Conservation (phyloP, 371 early-diverging fungal species). For the Rhizomucor pusillus region DNA sequence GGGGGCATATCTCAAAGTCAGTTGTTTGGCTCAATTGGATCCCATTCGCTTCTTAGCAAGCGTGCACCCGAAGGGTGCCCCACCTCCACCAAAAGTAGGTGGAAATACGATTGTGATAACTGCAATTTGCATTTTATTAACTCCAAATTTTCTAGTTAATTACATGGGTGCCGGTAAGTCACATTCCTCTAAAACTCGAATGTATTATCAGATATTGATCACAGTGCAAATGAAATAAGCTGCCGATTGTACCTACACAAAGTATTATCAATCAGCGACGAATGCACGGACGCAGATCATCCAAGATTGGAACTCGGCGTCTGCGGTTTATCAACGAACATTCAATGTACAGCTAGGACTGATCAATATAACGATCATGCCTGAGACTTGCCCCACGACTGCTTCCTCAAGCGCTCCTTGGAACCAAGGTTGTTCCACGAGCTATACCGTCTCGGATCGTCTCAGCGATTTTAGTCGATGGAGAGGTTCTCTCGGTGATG, state of each 20-base stretch:
- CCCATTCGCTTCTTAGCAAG: constrained; percentile 17
- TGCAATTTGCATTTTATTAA: background rate
- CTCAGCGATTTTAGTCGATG: constrained; percentile 88
- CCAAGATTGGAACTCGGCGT: constrained; percentile 75
- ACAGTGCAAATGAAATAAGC: constrained; percentile 26
- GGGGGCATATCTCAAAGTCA: background rate
- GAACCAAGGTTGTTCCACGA: constrained; percentile 77
- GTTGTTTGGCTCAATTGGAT: background rate
- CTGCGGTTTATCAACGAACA: constrained; percentile 79
- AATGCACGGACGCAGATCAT: constrained; percentile 72
- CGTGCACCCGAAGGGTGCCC: constrained; percentile 42
- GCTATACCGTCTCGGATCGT: constrained; percentile 73
- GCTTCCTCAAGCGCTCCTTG: constrained; percentile 46
- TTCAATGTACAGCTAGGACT: constrained; percentile 90
- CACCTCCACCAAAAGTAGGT: constrained; percentile 38
- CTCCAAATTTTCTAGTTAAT: constrained; percentile 10
- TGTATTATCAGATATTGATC: constrained; percentile 2
- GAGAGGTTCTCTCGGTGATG: constrained; percentile 68
- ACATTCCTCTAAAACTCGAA: background rate
- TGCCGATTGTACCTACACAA: constrained; percentile 80
- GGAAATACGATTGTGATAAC: background rate
- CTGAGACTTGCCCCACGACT: constrained; percentile 56
- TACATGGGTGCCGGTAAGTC: constrained; percentile 29
- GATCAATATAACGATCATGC: constrained; percentile 76
- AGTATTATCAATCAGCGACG: constrained; percentile 51